Conservation (phyloP, 2,329 filamentous ascomycete genomes). For the Diaporthe vaccinii region DNA sequence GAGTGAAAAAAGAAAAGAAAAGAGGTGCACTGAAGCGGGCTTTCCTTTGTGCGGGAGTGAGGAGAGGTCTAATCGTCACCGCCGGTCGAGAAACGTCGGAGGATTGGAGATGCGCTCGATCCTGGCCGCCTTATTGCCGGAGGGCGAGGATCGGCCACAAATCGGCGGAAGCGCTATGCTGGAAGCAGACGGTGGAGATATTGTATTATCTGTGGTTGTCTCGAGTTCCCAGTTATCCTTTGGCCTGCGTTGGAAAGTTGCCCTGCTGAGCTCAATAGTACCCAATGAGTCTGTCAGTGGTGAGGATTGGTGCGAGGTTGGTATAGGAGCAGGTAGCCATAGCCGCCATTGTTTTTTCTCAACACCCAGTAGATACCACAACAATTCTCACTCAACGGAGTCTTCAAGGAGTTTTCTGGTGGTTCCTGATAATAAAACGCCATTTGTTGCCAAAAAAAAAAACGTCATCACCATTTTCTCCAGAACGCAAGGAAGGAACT, state of each 20-base stretch:
- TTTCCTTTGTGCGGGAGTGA: constrained; percentile 22
- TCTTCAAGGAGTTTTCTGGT: not conserved
- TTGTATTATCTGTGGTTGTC: constrained; percentile 3
- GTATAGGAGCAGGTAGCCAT: not conserved
- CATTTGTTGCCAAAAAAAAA: not conserved
- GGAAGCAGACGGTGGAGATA: not conserved
- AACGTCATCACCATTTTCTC: constrained; percentile 10
- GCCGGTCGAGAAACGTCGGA: constrained; percentile 2
- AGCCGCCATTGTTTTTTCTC: not conserved
- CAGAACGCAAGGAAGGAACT: not conserved
- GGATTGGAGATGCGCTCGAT: constrained; percentile 26
- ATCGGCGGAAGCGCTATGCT: constrained; percentile 26
- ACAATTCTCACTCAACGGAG: not conserved
- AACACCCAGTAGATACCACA: not conserved
- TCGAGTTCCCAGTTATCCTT: not conserved
- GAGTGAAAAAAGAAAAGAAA: not conserved
- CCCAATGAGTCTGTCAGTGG: not conserved
- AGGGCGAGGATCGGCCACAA: constrained; percentile 30
- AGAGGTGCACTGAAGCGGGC: not conserved
- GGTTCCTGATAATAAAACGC: constrained; percentile 4
- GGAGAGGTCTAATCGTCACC: constrained; percentile 32
- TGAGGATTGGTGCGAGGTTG: not conserved
- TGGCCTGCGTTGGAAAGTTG: not conserved
- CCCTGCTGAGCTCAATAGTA: not conserved
- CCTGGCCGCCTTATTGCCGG: constrained; percentile 40